Conservation (phyloP, 768 basidiomycete species). For the Piloderma croceum region DNA sequence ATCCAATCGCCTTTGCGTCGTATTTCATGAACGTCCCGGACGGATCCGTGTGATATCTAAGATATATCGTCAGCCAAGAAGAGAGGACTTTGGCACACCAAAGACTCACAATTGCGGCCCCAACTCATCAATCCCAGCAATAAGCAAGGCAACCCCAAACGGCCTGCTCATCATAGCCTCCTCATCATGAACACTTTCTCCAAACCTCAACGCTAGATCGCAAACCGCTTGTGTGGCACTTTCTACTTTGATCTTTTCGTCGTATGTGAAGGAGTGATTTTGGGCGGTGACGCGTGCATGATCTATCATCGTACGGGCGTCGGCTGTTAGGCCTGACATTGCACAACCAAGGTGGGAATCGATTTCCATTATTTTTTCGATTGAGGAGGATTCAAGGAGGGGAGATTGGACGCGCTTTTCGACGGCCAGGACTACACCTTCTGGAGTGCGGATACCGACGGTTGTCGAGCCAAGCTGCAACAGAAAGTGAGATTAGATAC, state of each 20-base stretch:
- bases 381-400: slow-evolving; percentile 88
- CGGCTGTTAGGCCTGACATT: slow-evolving; percentile 95
- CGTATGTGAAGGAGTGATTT: slow-evolving; percentile 94
- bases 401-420: slow-evolving; percentile 99
- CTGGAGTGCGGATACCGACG: slow-evolving; percentile 85
- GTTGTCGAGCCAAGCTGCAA: slow-evolving; percentile 93
- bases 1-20: slow-evolving; percentile 97
- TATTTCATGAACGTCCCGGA: slow-evolving; percentile 97
- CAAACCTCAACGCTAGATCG: slow-evolving; percentile 93
- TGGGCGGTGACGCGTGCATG: slow-evolving; percentile 96
- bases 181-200: slow-evolving; percentile 98
- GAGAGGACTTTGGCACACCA: not conserved
- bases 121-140: slow-evolving; percentile 94
- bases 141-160: slow-evolving; percentile 94
- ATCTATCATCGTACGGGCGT: slow-evolving; percentile 99
- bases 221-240: slow-evolving; percentile 97
- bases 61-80: not conserved
- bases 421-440: slow-evolving; percentile 90
- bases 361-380: slow-evolving; percentile 99
- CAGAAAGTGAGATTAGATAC: slow-evolving; percentile 1
- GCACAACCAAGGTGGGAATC: slow-evolving; percentile 94
- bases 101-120: slow-evolving; percentile 87
- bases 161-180: slow-evolving; percentile 99
- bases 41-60: slow-evolving; percentile 94
- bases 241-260: slow-evolving; percentile 95